A percentile compares a stretch with the other conserved stretches of the same genome.
phyloP scores from a whole-genome alignment of 2,329 filamentous ascomycete genomes.

The Remersonia thermophila region DNA sequence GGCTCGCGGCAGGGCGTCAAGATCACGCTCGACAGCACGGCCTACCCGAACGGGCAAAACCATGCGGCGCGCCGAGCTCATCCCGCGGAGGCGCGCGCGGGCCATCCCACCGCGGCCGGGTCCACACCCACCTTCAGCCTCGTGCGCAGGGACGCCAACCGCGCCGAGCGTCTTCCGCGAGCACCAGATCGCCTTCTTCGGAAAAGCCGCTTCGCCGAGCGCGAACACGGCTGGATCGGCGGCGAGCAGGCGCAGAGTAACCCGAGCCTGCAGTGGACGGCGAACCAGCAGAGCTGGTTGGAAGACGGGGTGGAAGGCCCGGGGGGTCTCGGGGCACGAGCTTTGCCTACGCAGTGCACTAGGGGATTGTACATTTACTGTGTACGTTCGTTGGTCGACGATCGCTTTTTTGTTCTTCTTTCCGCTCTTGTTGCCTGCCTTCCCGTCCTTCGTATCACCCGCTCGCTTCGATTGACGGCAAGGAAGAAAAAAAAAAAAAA shows the following conservation, averaged over 20 bases:
- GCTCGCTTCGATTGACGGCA: too few species aligned
- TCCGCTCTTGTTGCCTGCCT: too few species aligned
- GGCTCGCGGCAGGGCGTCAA: constrained; percentile 53
- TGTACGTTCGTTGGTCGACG: too few species aligned
- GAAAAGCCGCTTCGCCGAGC: constrained; percentile 63
- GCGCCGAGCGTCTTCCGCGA: constrained; percentile 49
- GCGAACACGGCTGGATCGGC: constrained; percentile 57
- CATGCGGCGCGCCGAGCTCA: constrained; percentile 64
- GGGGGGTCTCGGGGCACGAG: too few species aligned
- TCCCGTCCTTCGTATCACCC: too few species aligned
- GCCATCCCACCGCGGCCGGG: constrained; percentile 54
- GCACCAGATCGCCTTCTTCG: constrained; percentile 53
- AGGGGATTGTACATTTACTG: too few species aligned
- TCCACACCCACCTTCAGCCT: constrained; percentile 65
- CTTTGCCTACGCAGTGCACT: too few species aligned
- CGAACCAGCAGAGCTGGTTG: too few species aligned
- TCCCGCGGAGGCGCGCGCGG: constrained; percentile 54
- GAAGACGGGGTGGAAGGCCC: too few species aligned
- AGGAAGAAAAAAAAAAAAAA: too few species aligned
- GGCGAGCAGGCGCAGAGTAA: constrained; percentile 45
- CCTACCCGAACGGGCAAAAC: constrained; percentile 61
- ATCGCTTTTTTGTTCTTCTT: too few species aligned
- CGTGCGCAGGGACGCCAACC: constrained; percentile 44
- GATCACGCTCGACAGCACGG: constrained; percentile 50
- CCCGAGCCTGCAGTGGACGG: constrained; percentile 49